A percentile compares a stretch with the other conserved stretches of the same genome.
These are phyloP conservation scores for Penicillium aurantiogriseum DNA, from an alignment of 2,329 filamentous ascomycete genomes.

Conservation along the genomic window DNA sequence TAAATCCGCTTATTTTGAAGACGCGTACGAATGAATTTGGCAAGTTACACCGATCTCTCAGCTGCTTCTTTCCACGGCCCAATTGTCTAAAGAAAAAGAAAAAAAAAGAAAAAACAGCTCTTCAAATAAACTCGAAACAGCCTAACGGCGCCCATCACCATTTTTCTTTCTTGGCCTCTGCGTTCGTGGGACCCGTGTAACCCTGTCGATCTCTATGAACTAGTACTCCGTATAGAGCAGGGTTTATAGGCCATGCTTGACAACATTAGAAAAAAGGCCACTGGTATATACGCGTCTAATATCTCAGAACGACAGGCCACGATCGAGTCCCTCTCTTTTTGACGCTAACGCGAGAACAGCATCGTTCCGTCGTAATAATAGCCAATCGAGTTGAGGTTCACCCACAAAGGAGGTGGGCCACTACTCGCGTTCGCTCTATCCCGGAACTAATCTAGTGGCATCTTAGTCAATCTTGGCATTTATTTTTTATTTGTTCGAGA, in stretches of 20 bases:
- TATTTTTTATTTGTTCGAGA: background rate
- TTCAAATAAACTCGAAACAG: slow-evolving; percentile 43
- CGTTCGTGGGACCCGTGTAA: slow-evolving; percentile 20
- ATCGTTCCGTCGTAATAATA: background rate
- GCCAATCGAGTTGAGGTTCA: slow-evolving; percentile 8
- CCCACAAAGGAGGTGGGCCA: slow-evolving; percentile 19
- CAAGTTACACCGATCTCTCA: slow-evolving; percentile 17
- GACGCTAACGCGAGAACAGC: slow-evolving; percentile 4
- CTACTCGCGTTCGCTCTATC: slow-evolving; percentile 19
- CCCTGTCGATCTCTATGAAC: slow-evolving; percentile 17
- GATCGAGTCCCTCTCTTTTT: background rate
- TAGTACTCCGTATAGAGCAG: background rate
- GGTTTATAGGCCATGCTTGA: slow-evolving; percentile 1
- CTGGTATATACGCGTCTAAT: background rate
- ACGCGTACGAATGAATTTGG: slow-evolving; percentile 4
- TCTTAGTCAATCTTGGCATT: slow-evolving; percentile 15
- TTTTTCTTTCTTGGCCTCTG: slow-evolving; percentile 3
- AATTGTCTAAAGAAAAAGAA: slow-evolving; percentile 7
- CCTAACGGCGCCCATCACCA: slow-evolving; percentile 34
- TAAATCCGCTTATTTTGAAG: background rate
- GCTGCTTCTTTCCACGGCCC: slow-evolving; percentile 22
- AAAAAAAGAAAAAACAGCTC: slow-evolving; percentile 5
- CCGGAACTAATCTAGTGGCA: slow-evolving; percentile 13
- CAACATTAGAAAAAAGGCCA: background rate
- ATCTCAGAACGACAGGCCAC: background rate